phyloP scores from a whole-genome alignment of 768 basidiomycete genomes.

The Termitomyces sp. region DNA sequence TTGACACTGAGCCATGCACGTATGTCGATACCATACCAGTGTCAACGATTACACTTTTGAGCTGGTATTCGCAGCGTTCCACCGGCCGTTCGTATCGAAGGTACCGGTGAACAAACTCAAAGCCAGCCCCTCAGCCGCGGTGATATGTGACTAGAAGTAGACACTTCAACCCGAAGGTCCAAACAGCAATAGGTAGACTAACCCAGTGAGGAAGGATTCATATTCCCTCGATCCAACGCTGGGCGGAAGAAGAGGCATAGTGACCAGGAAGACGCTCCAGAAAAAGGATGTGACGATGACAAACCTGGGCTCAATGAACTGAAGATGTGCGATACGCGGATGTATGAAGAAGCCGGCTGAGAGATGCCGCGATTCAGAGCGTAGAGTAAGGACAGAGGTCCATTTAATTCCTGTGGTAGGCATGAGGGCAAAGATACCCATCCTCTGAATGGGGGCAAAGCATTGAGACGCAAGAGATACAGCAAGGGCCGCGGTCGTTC shows the following conservation, averaged over 20 bases:
- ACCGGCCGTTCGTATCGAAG: slow-evolving; percentile 44
- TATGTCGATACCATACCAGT: not conserved
- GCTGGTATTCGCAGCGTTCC: slow-evolving; percentile 34
- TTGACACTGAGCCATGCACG: not conserved
- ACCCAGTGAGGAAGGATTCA: slow-evolving; percentile 63
- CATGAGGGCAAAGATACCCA: slow-evolving; percentile 49
- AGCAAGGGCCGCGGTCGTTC: not conserved
- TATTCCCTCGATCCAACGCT: slow-evolving; percentile 43
- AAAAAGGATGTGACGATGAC: slow-evolving; percentile 42
- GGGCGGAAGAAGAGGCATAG: slow-evolving; percentile 54
- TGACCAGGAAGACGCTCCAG: slow-evolving; percentile 49
- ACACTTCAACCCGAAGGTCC: slow-evolving; percentile 19
- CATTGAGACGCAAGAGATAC: not conserved
- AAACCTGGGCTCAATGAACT: slow-evolving; percentile 38
- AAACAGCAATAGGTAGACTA: slow-evolving; percentile 14
- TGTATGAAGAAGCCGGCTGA: slow-evolving; percentile 58
- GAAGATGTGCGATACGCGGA: slow-evolving; percentile 35
- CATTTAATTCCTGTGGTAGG: not conserved
- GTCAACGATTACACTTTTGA: slow-evolving; percentile 23
- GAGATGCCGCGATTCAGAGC: slow-evolving; percentile 29
- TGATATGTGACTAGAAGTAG: slow-evolving; percentile 14
- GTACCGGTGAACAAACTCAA: slow-evolving; percentile 39
- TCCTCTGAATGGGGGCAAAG: slow-evolving; percentile 48
- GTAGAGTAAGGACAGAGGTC: not conserved
- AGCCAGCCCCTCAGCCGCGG: slow-evolving; percentile 36